Evolutionary conservation across 1,139 yeast genomes (phyloP).

Genomic region (Candida labiduridarum): DNA sequence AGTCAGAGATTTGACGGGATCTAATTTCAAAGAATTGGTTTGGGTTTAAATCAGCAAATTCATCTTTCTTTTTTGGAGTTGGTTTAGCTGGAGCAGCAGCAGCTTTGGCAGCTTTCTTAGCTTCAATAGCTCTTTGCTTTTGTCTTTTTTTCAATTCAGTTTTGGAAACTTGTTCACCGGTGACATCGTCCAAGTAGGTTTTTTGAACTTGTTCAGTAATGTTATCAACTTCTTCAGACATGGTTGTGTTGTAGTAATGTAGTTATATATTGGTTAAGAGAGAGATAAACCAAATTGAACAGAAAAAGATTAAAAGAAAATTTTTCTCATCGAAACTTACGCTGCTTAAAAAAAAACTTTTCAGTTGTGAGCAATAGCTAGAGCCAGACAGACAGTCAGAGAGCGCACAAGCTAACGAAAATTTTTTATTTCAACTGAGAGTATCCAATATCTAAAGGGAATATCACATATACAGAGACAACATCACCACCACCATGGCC

Average conservation of each 20-base stretch:
- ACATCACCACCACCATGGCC: constrained; percentile 5
- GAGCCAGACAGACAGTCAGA: not conserved
- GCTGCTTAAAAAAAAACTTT: not conserved
- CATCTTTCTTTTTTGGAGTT: constrained; percentile 59
- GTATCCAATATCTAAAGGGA: not conserved
- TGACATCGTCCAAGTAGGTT: constrained; percentile 86
- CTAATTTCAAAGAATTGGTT: constrained; percentile 92
- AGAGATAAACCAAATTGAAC: not conserved
- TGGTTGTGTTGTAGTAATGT: constrained; percentile 15
- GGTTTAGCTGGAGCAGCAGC: constrained; percentile 58
- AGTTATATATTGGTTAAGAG: not conserved
- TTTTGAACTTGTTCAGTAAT: constrained; percentile 82
- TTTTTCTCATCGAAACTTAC: not conserved
- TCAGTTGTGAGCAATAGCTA: not conserved
- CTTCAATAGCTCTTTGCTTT: constrained; percentile 84
- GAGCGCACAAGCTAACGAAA: constrained; percentile 2
- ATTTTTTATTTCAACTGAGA: not conserved
- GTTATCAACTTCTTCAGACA: constrained; percentile 57
- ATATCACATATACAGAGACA: not conserved
- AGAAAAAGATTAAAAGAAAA: not conserved
- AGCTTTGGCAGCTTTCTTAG: constrained; percentile 90
- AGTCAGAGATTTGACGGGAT: constrained; percentile 83
- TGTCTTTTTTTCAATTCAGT: constrained; percentile 95
- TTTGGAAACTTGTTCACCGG: constrained; percentile 97
- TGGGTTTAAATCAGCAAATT: constrained; percentile 87